Base-by-base conservation (phyloP, 2,329 filamentous ascomycete species). In the Cladosporium sp. region DNA sequence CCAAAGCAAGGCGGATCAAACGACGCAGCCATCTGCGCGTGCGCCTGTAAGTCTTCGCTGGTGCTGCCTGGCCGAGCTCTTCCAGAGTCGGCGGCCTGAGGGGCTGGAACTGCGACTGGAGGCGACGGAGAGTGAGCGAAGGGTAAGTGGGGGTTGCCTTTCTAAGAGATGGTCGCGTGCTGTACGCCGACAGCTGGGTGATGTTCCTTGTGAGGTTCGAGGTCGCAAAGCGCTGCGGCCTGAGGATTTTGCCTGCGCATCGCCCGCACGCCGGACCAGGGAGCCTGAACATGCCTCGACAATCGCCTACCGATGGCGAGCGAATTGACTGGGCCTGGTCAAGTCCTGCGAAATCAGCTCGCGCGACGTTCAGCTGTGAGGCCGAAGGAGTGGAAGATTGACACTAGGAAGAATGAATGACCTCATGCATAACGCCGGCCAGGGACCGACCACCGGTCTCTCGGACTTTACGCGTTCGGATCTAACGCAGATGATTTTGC, bases 21-120 rank as follows among this genome's bases (percentile, higher is more conserved):
- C 89, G 82, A 33, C 89, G 86, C n/a, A 80, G 76, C 86, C 87
- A 95, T 79, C 81, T 87, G 50, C 85, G 79, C 18, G 82, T 79
- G 33, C 82, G 81, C 13, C 77, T 78, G 66, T 88, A 95, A 54
- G 84, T 78, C 66, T 86, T 89, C 9, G 87, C 83, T 8, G 81
- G 77, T 16, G 74, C 76, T 0, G 90, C 85, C 51, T 80, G 83
- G 48, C 89, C 89, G 31, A 97, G 79, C 35, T 87, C 87, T 55
- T 79, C 80, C 5, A 91, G 91, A 4, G 87, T 83, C 0, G 90
- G 90, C 5, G 91, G 91, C 42, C 63, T 67, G 14, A 72, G 61
- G 42, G 72, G 73, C 46, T 72, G 63, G 62, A 74, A 76, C 60
- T 69, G 68, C 22, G 61, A 62, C 22, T 65, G 61, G n/a, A 53